Conservation (phyloP, 2,329 filamentous ascomycete species). For the Ramularia collo-cygni region DNA sequence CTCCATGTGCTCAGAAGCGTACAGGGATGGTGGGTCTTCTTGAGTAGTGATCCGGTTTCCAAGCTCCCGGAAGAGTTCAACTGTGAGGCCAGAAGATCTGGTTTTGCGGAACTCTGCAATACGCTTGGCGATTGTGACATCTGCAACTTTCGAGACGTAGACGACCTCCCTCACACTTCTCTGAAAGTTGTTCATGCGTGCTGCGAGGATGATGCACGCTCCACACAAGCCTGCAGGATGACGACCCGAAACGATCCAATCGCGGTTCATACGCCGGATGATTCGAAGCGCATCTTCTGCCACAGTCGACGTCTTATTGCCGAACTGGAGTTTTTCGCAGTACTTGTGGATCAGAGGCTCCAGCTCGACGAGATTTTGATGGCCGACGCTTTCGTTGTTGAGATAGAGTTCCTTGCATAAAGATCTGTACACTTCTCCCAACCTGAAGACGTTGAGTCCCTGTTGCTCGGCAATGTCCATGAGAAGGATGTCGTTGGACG, state of each 20-base stretch:
- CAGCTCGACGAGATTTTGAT: constrained; percentile 62
- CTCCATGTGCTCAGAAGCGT: constrained; percentile 52
- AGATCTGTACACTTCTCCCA: constrained; percentile 53
- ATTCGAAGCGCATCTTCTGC: constrained; percentile 83
- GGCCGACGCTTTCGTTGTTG: constrained; percentile 39
- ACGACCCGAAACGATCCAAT: constrained; percentile 95
- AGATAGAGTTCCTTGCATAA: constrained; percentile 62
- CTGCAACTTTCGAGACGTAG: constrained; percentile 96
- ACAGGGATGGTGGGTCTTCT: constrained; percentile 79
- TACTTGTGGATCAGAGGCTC: constrained; percentile 91
- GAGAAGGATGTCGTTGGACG: constrained; percentile 78
- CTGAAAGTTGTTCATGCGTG: constrained; percentile 96
- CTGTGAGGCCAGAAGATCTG: constrained; percentile 73
- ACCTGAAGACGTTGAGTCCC: background rate
- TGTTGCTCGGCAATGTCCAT: constrained; percentile 85
- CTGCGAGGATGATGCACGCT: constrained; percentile 87
- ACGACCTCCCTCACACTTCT: constrained; percentile 89
- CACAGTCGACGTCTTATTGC: constrained; percentile 70
- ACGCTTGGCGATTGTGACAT: constrained; percentile 84
- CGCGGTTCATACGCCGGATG: constrained; percentile 84
- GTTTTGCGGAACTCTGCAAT: constrained; percentile 87
- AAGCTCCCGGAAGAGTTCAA: constrained; percentile 73
- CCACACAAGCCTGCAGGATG: constrained; percentile 91
- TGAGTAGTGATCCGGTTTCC: constrained; percentile 62
- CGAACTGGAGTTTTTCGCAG: constrained; percentile 86